Evolutionary conservation across 2,329 filamentous ascomycete genomes (phyloP).

Genomic region (Zasmidium angulare): DNA sequence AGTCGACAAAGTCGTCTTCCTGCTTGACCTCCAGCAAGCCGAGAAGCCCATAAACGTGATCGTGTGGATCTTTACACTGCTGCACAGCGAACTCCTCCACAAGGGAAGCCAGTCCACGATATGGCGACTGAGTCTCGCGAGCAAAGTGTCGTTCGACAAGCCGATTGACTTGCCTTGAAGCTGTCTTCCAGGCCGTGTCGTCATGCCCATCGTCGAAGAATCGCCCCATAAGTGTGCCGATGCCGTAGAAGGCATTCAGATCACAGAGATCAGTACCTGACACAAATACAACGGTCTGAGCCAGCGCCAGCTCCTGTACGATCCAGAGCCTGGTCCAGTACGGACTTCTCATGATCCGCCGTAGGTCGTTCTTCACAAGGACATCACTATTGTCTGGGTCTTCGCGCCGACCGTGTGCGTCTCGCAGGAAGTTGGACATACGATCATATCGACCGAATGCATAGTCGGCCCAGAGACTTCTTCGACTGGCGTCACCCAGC

Average conservation of each 20-base stretch:
- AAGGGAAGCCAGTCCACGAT: background rate
- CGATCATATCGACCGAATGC: background rate
- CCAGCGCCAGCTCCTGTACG: background rate
- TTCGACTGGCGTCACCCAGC: background rate
- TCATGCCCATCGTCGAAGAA: background rate
- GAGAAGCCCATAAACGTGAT: background rate
- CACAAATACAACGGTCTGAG: background rate
- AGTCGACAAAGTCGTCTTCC: background rate
- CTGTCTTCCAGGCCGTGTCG: background rate
- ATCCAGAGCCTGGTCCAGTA: background rate
- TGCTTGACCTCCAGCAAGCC: background rate
- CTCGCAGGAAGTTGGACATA: background rate
- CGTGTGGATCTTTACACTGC: background rate
- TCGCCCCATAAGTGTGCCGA: background rate
- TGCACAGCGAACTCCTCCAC: background rate
- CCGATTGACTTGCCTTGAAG: background rate
- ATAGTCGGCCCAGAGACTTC: background rate
- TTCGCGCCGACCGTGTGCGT: background rate
- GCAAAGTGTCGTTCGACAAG: background rate
- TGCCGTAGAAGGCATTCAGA: background rate
- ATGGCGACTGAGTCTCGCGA: background rate
- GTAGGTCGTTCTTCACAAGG: background rate
- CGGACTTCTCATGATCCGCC: background rate
- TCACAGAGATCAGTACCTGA: background rate
- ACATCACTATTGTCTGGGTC: background rate